phyloP scores from a whole-genome alignment of 257 asterid species.

The Dorcoceras hygrometricum region DNA sequence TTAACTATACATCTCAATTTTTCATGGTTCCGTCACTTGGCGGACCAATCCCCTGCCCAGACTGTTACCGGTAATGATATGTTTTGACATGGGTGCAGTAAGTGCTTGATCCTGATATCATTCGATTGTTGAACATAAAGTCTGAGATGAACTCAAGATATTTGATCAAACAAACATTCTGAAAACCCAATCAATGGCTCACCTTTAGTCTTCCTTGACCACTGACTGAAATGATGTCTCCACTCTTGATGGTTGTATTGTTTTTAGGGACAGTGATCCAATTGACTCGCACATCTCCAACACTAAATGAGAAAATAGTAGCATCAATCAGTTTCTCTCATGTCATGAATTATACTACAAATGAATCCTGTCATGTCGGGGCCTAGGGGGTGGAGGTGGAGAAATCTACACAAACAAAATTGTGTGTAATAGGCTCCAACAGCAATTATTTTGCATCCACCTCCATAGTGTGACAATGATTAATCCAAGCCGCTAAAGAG shows the following conservation, averaged over 20 bases:
- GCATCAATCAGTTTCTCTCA: conserved; percentile 7
- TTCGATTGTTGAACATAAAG: background rate
- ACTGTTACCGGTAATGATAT: too few relatives aligned
- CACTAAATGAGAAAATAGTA: conserved; percentile 38
- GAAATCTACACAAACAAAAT: background rate
- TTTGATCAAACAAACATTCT: background rate
- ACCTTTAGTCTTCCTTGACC: conserved; percentile 86
- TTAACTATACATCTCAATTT: background rate
- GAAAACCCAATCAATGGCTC: conserved; percentile 14
- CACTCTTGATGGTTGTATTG: conserved; percentile 59
- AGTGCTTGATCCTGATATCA: background rate
- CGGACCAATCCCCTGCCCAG: too few relatives aligned
- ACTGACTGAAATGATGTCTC: conserved; percentile 73
- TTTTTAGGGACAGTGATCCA: conserved; percentile 69
- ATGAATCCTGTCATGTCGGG: too few relatives aligned
- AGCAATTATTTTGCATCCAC: background rate
- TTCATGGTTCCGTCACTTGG: too few relatives aligned
- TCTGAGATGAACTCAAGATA: too few relatives aligned
- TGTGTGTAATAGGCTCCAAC: background rate
- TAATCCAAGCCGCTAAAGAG: background rate
- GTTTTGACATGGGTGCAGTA: background rate
- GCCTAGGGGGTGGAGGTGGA: too few relatives aligned
- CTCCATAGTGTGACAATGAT: background rate
- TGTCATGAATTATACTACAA: background rate
- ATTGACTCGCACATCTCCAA: conserved; percentile 86